Percentiles rank a stretch among this genome's conserved stretches.
Evolutionary conservation across 345 rosid species (phyloP).

Genomic region (Bruguiera parviflora): DNA sequence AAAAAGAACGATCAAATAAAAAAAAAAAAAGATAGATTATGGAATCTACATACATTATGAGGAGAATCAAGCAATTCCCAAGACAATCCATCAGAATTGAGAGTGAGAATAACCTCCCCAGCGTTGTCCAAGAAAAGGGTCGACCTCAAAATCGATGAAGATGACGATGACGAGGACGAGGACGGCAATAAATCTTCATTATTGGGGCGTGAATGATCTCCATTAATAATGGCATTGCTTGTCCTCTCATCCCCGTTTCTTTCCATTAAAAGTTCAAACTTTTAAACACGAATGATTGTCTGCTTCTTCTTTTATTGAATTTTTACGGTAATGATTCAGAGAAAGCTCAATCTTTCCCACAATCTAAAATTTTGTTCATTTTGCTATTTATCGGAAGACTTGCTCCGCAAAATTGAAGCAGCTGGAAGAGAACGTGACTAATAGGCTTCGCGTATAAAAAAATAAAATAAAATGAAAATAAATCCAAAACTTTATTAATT

Average conservation of each 20-base stretch:
- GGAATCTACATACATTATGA: constrained; percentile 41
- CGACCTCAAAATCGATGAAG: constrained; percentile 28
- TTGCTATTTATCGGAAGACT: too few relatives aligned
- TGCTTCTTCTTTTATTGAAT: not conserved
- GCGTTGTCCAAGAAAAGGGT: constrained; percentile 55
- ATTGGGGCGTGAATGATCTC: constrained; percentile 16
- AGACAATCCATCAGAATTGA: constrained; percentile 62
- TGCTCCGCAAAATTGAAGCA: too few relatives aligned
- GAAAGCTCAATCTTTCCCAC: not conserved
- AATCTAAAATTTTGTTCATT: too few relatives aligned
- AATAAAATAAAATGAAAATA: too few relatives aligned
- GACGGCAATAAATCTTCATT: constrained; percentile 14
- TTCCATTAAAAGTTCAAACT: constrained; percentile 17
- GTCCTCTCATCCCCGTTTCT: constrained; percentile 8
- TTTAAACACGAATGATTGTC: not conserved
- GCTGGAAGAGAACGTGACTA: too few relatives aligned
- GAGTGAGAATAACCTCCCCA: constrained; percentile 59
- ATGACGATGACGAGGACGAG: not conserved
- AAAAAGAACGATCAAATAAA: not conserved
- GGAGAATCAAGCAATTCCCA: constrained; percentile 56
- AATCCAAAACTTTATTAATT: too few relatives aligned
- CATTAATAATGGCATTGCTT: not conserved
- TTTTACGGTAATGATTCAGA: not conserved
- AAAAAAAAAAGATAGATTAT: not conserved
- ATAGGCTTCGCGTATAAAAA: too few relatives aligned